phyloP scores from a whole-genome alignment of 345 rosid species.

The Eucalyptus paniculata region DNA sequence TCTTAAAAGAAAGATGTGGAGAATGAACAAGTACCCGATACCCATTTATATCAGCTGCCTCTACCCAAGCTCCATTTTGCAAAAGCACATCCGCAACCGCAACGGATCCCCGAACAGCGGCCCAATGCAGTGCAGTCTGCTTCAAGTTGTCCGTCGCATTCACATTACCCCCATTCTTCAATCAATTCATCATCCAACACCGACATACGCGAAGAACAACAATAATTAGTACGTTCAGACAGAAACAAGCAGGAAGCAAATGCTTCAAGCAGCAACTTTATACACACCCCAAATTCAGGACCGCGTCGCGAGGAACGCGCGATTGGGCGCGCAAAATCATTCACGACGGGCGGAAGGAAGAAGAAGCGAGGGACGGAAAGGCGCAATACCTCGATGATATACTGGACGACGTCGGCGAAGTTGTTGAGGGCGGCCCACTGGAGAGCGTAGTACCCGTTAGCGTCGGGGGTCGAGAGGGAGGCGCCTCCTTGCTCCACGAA shows the following conservation, averaged over 20 bases:
- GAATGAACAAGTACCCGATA: conserved; percentile 34
- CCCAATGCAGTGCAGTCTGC: conserved; percentile 92
- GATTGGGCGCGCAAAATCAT: not conserved
- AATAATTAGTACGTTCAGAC: not conserved
- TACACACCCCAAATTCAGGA: not conserved
- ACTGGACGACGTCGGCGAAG: conserved; percentile 41
- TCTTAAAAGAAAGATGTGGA: not conserved
- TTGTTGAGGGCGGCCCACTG: conserved; percentile 91
- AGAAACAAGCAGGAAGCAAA: not conserved
- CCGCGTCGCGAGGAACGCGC: not conserved
- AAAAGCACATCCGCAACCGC: conserved; percentile 49
- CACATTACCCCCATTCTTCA: conserved; percentile 78
- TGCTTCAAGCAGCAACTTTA: not conserved
- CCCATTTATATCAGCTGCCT: conserved; percentile 63
- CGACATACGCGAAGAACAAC: not conserved
- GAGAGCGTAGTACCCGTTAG: conserved; percentile 57
- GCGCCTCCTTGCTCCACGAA: conserved; percentile 58
- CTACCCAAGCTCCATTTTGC: conserved; percentile 68
- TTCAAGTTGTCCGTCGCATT: conserved; percentile 43
- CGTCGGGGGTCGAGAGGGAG: conserved; percentile 58
- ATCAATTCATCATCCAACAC: not conserved
- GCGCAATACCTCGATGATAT: conserved; percentile 53
- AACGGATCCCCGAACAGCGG: conserved; percentile 73
- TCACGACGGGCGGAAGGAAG: not conserved
- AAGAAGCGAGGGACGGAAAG: not conserved